Evolutionary conservation across 441 rosid species (phyloP), one percentile per base, ranked within the genome.

Genomic region (Adansonia grandidieri): DNA sequence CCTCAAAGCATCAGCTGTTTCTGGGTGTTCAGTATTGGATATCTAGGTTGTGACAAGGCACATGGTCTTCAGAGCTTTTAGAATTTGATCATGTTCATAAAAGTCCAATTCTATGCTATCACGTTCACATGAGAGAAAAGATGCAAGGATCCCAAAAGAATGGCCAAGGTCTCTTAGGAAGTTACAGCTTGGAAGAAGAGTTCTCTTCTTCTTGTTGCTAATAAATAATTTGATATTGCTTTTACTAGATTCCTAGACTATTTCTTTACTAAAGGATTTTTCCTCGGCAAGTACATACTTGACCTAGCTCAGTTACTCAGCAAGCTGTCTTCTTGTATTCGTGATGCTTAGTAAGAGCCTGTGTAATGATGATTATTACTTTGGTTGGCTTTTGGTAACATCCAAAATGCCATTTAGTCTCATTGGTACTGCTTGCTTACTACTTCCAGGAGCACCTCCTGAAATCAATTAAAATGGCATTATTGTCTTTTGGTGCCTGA

Each of bases 321-420:
- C 19, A 14, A 63, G 17, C 68, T 67, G 1, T 47, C 40, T 68
- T 10, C 53, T 17, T 13, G 42, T 69, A 48, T 11, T 13, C 3
- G n/a, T 20, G 17, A 24, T 11, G 40, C 42, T 13, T 19, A 8
- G 48, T 65, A 6, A 48, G 56, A 13, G 57, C 10, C 57, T 4
- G 13, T 6, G 1, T 22, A 2, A 13, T 69, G 32, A 9, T 68
- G 40, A 22, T 47, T 69, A 13, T 69, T 69, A 22, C 2, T 68
- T 68, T 14, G 4, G 5, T 63, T 64, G 45, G 69, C 5, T 14
- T 13, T 32, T 40, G 20, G 3, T 7, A 64, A 37, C 69, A 28
- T 64, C 68, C 69, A 32, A 60, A 60, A 64, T 37, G 69, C 45
- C 22, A 64, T 64, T 15, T 69, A 47, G 56, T 68, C 4, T 69